Conservation (phyloP, 495 filamentous ascomycete species). For the Neurospora cerealis region DNA sequence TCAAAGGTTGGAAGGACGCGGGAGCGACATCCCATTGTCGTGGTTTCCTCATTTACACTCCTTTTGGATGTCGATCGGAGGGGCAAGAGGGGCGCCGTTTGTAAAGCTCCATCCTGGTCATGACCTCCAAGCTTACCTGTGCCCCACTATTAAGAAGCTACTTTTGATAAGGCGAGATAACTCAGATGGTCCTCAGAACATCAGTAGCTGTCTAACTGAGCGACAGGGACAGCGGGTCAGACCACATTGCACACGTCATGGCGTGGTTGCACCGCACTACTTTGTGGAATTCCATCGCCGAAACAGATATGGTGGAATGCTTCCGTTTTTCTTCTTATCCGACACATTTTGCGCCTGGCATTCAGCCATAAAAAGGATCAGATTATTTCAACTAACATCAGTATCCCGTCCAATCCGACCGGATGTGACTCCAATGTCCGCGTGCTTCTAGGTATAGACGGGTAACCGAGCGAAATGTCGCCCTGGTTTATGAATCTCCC, state of each 20-base stretch:
- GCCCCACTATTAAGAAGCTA: not conserved
- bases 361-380: not conserved
- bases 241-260: not conserved
- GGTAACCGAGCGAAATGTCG: not conserved
- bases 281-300: not conserved
- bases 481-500: not conserved
- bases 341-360: not conserved
- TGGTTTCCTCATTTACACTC: not conserved
- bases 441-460: not conserved
- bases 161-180: not conserved
- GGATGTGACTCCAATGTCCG: not conserved
- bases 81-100: not conserved
- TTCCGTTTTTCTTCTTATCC: not conserved
- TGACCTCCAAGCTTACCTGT: not conserved
- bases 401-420: not conserved
- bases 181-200: fast-evolving
- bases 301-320: not conserved
- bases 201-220: not conserved
- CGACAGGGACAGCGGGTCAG: not conserved
- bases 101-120: not conserved
- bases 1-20: not conserved
- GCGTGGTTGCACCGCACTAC: not conserved
- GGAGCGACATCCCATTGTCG: not conserved
- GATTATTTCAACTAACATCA: not conserved
- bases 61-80: not conserved